A percentile compares a stretch with the other conserved stretches of the same genome.
Conservation (phyloP, 306 rosid genomes). For the Vachellia collinsii region DNA sequence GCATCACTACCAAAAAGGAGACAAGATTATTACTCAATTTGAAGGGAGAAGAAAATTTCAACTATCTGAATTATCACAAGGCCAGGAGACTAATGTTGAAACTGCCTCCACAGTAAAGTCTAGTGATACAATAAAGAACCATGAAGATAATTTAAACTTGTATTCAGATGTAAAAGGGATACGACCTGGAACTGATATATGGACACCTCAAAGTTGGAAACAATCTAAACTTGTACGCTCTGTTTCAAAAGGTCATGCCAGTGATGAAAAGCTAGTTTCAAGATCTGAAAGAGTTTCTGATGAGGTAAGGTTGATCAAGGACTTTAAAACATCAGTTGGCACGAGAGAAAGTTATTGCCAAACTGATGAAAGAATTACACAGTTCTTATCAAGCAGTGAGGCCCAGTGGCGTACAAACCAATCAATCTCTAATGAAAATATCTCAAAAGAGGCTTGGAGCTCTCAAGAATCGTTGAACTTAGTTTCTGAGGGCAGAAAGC, state of each 20-base stretch:
- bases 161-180: constrained; percentile 41
- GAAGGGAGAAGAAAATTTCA: constrained; percentile 51
- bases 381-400: constrained; percentile 42
- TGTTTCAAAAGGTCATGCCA: constrained; percentile 43
- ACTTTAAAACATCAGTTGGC: constrained; percentile 43
- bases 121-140: constrained; percentile 46
- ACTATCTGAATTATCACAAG: constrained; percentile 52
- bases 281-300: constrained; percentile 49
- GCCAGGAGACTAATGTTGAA: constrained; percentile 42
- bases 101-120: constrained; percentile 44
- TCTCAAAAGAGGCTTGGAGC: constrained; percentile 45
- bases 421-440: constrained; percentile 36
- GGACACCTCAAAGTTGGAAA: constrained; percentile 50
- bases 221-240: constrained; percentile 51
- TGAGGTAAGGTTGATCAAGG: constrained; percentile 45
- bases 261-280: constrained; percentile 45
- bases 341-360: constrained; percentile 55
- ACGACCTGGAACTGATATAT: constrained; percentile 38
- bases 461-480: constrained; percentile 45
- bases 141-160: constrained; percentile 46
- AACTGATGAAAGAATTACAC: constrained; percentile 52
- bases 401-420: constrained; percentile 34
- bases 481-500: constrained; percentile 47
- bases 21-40: constrained; percentile 35
- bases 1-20: constrained; percentile 46